A percentile compares a stretch with the other conserved stretches of the same genome.
These are phyloP conservation scores for Apophysomyces sp. DNA, from an alignment of 371 early-diverging fungal species.

Conservation along the genomic window DNA sequence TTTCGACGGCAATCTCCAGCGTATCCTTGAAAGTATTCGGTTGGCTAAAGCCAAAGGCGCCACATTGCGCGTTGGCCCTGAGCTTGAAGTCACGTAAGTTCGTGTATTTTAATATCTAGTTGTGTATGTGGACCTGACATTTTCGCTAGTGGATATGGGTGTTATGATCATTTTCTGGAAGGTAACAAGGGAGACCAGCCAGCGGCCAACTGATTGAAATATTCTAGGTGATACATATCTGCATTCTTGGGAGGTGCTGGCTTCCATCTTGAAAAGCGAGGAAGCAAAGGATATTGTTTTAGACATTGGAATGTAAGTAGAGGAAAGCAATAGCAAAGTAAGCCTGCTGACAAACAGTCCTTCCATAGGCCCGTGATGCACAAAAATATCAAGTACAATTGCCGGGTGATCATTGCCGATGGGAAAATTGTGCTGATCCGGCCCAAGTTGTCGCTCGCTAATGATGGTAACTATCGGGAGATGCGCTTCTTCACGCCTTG, in stretches of 20 bases:
- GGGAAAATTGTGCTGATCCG: constrained; percentile 89
- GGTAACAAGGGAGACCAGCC: constrained; percentile 32
- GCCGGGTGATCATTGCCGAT: constrained; percentile 84
- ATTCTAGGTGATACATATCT: constrained; percentile 82
- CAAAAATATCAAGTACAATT: constrained; percentile 93
- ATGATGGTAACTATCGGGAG: constrained; percentile 98
- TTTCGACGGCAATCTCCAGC: constrained; percentile 87
- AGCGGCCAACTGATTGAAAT: not conserved
- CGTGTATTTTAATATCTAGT: no score
- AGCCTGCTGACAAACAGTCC: not conserved
- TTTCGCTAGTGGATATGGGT: constrained; percentile 87
- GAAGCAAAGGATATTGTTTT: constrained; percentile 78
- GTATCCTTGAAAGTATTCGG: constrained; percentile 84
- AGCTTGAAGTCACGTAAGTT: constrained; percentile 90
- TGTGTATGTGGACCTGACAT: no score
- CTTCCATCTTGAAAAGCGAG: constrained; percentile 63
- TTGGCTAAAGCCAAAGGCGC: constrained; percentile 85
- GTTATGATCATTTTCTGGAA: constrained; percentile 97
- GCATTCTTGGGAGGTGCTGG: constrained; percentile 94
- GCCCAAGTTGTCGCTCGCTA: constrained; percentile 93
- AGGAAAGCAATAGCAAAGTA: not conserved
- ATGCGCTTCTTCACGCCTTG: constrained; percentile 94
- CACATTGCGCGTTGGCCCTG: constrained; percentile 89
- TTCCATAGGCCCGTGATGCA: constrained; percentile 84
- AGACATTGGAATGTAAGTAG: constrained; percentile 91